Evolutionary conservation across 1,284 basidiomycete species (phyloP), one percentile per base, ranked within the genome.

Genomic region (Boletus semigastroideus): DNA sequence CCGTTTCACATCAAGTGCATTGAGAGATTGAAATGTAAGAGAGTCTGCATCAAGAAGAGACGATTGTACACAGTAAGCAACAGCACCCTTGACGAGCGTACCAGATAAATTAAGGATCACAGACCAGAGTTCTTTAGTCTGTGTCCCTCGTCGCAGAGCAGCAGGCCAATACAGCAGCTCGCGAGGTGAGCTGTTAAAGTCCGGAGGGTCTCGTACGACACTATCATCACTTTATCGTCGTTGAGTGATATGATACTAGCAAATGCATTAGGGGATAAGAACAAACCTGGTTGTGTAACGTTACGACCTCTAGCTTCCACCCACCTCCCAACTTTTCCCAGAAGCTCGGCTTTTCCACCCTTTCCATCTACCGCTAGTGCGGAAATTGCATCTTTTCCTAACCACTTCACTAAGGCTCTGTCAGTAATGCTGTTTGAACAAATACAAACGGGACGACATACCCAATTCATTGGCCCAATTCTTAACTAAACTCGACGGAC

Each of bases 391-490:
- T 90, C 92, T 59, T 86, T 83, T 1, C 94, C 95, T 4, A 98
- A 76, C 94, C 94, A 98, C 74, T 98, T 98, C 34, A 85, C 92
- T 94, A 54, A 16, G 30, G 39, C 14, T 14, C 5, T 16, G 22
- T 59, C 49, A 46, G 51, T 14, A 49, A 30, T 28, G 12, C 33
- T 22, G 46, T 19, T 22, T 1, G 25, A 28, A 51, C 33, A 6
- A 41, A 45, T 31, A 36, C 22, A 38, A 44, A 47, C n/a, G 22
- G 28, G 44, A 42, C n/a, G 7, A 22, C 82, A 51, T 57, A 87
- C 93, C 83, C 19, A 99, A 78, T 73, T 99, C 96, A 67, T 99
- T 98, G 0, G 94, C 96, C 96, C 96, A 99, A 66, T 99, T 99
- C 65, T 91, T 91, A 25, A 99, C 96, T 49, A 99, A 75, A 74